A percentile compares a stretch with the other conserved stretches of the same genome.
Evolutionary conservation across 257 asterid genomes (phyloP).

Genomic region (Nicotiana undulata): DNA sequence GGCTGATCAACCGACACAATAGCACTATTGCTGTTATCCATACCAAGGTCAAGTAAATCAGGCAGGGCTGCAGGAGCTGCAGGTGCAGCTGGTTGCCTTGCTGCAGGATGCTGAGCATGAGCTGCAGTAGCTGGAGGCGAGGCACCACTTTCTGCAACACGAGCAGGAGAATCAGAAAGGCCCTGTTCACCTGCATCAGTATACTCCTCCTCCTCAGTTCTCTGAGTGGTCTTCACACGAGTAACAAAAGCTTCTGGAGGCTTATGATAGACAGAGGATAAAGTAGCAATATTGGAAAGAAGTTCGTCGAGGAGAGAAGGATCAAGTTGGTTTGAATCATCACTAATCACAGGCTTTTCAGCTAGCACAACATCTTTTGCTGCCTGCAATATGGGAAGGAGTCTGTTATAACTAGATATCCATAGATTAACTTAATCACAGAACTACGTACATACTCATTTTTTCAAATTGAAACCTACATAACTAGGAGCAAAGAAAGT

Average conservation of each 20-base stretch:
- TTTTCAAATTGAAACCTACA: background rate
- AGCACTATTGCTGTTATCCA: constrained; percentile 63
- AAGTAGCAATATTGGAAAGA: constrained; percentile 90
- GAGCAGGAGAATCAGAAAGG: constrained; percentile 69
- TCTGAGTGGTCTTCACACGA: constrained; percentile 79
- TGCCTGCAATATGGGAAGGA: constrained; percentile 52
- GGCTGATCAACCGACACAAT: constrained; percentile 65
- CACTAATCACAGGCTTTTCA: constrained; percentile 97
- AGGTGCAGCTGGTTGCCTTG: constrained; percentile 45
- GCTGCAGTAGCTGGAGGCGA: constrained; percentile 60
- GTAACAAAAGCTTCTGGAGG: constrained; percentile 94
- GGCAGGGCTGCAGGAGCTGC: constrained; percentile 64
- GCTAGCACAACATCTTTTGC: constrained; percentile 99
- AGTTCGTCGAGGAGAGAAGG: constrained; percentile 95
- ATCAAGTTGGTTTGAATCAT: constrained; percentile 89
- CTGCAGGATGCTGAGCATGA: constrained; percentile 41
- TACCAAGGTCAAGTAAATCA: constrained; percentile 92
- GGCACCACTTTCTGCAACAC: constrained; percentile 39
- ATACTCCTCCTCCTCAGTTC: constrained; percentile 94
- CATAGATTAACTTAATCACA: background rate
- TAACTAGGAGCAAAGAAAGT: background rate
- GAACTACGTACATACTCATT: background rate
- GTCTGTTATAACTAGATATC: constrained; percentile 2
- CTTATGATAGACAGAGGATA: constrained; percentile 97
- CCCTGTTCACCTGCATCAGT: constrained; percentile 75